Evolutionary conservation across 495 filamentous ascomycete genomes (phyloP).

Genomic region (Tuber indicum): DNA sequence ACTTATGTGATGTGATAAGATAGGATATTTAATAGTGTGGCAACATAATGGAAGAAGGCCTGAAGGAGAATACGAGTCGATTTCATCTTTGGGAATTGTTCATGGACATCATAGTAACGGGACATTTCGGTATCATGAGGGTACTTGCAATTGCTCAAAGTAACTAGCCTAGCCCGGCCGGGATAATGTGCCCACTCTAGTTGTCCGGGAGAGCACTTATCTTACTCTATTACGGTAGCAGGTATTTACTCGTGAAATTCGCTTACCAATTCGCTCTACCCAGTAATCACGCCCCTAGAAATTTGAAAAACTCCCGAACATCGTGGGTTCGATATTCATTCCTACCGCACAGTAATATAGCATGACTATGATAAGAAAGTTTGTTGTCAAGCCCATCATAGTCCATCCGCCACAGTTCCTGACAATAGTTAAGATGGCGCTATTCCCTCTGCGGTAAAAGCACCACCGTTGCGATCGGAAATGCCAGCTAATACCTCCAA

Average conservation of each 20-base stretch:
- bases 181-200: not conserved
- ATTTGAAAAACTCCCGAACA: not conserved
- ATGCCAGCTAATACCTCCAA: not conserved
- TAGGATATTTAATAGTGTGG: not conserved
- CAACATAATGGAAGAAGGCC: not conserved
- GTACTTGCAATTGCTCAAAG: not conserved
- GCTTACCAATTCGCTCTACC: not conserved
- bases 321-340: not conserved
- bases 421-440: not conserved
- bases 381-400: not conserved
- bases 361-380: not conserved
- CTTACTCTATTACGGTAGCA: not conserved
- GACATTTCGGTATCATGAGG: not conserved
- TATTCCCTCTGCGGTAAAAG: not conserved
- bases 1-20: not conserved
- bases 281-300: not conserved
- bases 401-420: not conserved
- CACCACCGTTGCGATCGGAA: not conserved
- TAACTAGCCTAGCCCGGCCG: not conserved
- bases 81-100: not conserved
- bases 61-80: too few species aligned
- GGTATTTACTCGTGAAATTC: not conserved
- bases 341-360: too few species aligned
- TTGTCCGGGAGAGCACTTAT: not conserved
- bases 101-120: not conserved